A percentile compares a stretch with the other conserved stretches of the same genome.
Evolutionary conservation across 2,329 filamentous ascomycete species (phyloP).

Genomic region (Aspergillus hortae): DNA sequence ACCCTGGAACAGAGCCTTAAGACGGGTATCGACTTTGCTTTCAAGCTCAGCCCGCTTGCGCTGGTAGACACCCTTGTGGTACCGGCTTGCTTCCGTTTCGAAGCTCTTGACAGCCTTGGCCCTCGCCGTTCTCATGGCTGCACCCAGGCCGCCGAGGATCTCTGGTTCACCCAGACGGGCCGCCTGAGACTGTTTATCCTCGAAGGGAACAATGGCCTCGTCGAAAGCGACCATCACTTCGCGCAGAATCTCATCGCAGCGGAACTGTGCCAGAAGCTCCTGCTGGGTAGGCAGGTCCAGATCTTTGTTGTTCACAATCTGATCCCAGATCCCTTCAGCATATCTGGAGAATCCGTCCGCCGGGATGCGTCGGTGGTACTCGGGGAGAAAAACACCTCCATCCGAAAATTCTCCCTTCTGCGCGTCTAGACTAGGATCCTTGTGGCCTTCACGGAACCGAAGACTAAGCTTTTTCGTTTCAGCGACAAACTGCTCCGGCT

Average conservation of each 20-base stretch:
- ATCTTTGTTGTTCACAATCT: slow-evolving; percentile 98
- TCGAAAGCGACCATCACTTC: slow-evolving; percentile 87
- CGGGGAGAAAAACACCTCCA: slow-evolving; percentile 81
- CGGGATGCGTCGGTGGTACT: slow-evolving; percentile 93
- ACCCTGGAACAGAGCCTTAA: slow-evolving; percentile 84
- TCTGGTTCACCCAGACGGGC: slow-evolving; percentile 67
- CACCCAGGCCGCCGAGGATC: slow-evolving; percentile 72
- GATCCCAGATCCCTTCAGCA: slow-evolving; percentile 92
- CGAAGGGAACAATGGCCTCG: slow-evolving; percentile 72
- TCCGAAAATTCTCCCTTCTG: slow-evolving; percentile 67
- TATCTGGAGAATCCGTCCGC: slow-evolving; percentile 96
- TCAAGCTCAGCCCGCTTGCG: slow-evolving; percentile 83
- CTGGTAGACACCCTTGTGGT: slow-evolving; percentile 92
- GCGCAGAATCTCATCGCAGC: slow-evolving; percentile 92
- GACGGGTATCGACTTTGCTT: slow-evolving; percentile 77
- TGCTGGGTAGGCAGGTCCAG: slow-evolving; percentile 95
- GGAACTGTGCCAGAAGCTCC: slow-evolving; percentile 92
- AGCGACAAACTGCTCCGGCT: slow-evolving; percentile 81
- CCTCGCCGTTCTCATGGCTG: slow-evolving; percentile 68
- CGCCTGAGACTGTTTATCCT: slow-evolving; percentile 77
- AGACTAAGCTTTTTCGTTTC: slow-evolving; percentile 77
- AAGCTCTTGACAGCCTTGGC: slow-evolving; percentile 76
- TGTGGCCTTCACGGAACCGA: slow-evolving; percentile 78
- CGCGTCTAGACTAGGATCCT: slow-evolving; percentile 60
- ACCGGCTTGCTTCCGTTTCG: slow-evolving; percentile 83